Conservation (phyloP, 345 rosid genomes). For the Sisymbrium altissimum region DNA sequence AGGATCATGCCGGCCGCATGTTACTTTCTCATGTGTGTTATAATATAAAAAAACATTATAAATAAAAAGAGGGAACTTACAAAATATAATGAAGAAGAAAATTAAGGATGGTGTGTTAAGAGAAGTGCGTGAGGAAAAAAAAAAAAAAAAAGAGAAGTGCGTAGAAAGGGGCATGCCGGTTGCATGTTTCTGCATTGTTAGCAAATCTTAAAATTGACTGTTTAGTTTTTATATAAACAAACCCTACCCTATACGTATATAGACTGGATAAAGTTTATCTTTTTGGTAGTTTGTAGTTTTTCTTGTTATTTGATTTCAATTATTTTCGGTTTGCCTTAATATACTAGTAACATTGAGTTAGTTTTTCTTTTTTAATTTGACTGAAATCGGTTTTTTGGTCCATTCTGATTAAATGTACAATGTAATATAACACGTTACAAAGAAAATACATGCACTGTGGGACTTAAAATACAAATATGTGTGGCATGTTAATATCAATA, state of each 20-base stretch:
- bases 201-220: neutral
- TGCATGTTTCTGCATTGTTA: constrained; percentile 6
- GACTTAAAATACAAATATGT: neutral
- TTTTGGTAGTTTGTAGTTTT: neutral
- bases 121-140: too few species aligned
- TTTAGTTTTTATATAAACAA: neutral
- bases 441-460: neutral
- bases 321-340: neutral
- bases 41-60: neutral
- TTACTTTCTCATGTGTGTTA: neutral
- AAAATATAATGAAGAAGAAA: too few species aligned
- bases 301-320: neutral
- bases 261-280: neutral
- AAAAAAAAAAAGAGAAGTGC: too few species aligned
- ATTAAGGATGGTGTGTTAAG: neutral
- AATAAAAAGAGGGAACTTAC: too few species aligned
- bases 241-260: neutral
- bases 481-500: neutral
- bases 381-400: neutral
- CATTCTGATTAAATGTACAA: neutral
- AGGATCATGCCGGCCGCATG: constrained; percentile 9
- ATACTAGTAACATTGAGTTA: neutral
- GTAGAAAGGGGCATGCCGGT: neutral
- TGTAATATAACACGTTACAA: neutral
- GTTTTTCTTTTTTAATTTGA: neutral